Evolutionary conservation across 179 eudicot species (phyloP).

Genomic region (Silene noctiflora): DNA sequence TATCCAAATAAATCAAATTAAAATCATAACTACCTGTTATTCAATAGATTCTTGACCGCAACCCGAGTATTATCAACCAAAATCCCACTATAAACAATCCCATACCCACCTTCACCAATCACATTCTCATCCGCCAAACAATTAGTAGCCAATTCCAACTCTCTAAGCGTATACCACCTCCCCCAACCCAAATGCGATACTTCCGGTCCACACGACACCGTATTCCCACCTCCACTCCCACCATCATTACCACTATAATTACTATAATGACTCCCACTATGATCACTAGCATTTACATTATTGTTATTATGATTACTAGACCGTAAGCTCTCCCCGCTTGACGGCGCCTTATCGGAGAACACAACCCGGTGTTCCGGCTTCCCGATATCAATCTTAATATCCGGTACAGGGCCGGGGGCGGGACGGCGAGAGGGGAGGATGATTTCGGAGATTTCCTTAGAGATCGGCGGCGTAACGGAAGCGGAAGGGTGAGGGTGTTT

Average conservation of each 20-base stretch:
- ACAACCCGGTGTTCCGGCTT: slow-evolving; percentile 64
- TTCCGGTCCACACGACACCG: slow-evolving; percentile 64
- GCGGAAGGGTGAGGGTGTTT: slow-evolving; percentile 1
- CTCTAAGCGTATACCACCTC: slow-evolving; percentile 75
- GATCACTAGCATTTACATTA: slow-evolving; percentile 18
- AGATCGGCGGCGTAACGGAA: not conserved
- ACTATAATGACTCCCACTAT: slow-evolving; percentile 4
- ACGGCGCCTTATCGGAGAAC: slow-evolving; percentile 53
- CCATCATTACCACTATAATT: slow-evolving; percentile 2
- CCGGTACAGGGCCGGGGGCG: slow-evolving; percentile 33
- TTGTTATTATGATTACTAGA: slow-evolving; percentile 26
- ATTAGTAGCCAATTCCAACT: slow-evolving; percentile 73
- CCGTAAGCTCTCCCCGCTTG: slow-evolving; percentile 66
- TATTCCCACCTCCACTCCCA: slow-evolving; percentile 16
- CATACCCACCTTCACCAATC: slow-evolving; percentile 94
- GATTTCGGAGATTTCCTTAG: slow-evolving; percentile 42
- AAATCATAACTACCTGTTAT: slow-evolving; percentile 48
- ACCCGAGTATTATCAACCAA: slow-evolving; percentile 61
- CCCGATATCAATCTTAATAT: slow-evolving; percentile 74
- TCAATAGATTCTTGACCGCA: slow-evolving; percentile 79
- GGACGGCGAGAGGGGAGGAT: slow-evolving; percentile 24
- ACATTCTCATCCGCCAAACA: slow-evolving; percentile 69
- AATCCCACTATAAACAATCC: slow-evolving; percentile 70
- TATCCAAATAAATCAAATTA: not conserved
- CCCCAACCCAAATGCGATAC: slow-evolving; percentile 87